phyloP scores from a whole-genome alignment of 2,329 filamentous ascomycete species.

The Stachybotrys chartarum region DNA sequence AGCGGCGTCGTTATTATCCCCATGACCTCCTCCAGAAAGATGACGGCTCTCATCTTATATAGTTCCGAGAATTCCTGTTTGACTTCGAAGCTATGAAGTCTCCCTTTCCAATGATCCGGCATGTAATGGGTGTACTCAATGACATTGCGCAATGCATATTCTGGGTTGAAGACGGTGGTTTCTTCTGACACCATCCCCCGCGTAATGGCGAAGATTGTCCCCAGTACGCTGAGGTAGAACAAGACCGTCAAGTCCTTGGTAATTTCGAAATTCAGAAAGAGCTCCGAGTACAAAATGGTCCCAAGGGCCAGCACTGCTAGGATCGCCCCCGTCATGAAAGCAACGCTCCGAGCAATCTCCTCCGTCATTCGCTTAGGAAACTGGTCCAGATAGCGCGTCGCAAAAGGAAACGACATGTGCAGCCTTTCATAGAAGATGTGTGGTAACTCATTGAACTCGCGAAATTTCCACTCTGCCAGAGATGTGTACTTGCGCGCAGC shows the following conservation, averaged over 20 bases:
- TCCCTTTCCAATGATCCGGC: slow-evolving; percentile 79
- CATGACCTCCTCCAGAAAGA: slow-evolving; percentile 87
- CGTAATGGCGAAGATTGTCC: slow-evolving; percentile 74
- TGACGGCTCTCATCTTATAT: slow-evolving; percentile 86
- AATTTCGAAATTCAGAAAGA: slow-evolving; percentile 88
- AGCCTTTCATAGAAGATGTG: slow-evolving; percentile 86
- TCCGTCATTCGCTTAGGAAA: slow-evolving; percentile 94
- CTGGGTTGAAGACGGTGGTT: slow-evolving; percentile 82
- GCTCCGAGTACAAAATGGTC: slow-evolving; percentile 81
- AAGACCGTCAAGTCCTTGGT: slow-evolving; percentile 81
- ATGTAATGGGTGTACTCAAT: slow-evolving; percentile 91
- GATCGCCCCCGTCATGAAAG: slow-evolving; percentile 81
- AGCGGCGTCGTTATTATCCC: slow-evolving; percentile 90
- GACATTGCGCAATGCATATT: slow-evolving; percentile 80
- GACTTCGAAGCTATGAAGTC: slow-evolving; percentile 90
- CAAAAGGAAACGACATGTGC: slow-evolving; percentile 93
- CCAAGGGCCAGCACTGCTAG: slow-evolving; percentile 78
- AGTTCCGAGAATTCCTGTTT: slow-evolving; percentile 83
- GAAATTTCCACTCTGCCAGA: slow-evolving; percentile 94
- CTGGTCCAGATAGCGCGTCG: slow-evolving; percentile 86
- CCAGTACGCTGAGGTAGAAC: slow-evolving; percentile 82
- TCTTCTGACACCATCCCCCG: slow-evolving; percentile 83
- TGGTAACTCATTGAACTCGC: slow-evolving; percentile 93
- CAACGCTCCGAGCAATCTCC: slow-evolving; percentile 74
- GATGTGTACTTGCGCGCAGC: slow-evolving; percentile 80